phyloP scores from a whole-genome alignment of 2,329 filamentous ascomycete species.

The Rugonectria rugulosa region DNA sequence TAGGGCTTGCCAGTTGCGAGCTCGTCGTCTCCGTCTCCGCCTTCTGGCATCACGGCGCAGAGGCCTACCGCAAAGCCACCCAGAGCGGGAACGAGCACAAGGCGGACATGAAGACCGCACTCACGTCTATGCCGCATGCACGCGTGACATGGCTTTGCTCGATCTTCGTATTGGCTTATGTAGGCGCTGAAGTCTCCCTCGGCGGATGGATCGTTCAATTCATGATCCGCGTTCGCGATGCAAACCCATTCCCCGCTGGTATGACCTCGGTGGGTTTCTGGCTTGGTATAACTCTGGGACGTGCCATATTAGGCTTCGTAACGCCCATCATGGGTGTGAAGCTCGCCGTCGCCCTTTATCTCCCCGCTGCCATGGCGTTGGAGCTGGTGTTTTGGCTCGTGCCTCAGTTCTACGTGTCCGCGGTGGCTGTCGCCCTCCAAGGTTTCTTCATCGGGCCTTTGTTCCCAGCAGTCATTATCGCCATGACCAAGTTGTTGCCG shows the following conservation, averaged over 20 bases:
- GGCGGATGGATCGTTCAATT: slow-evolving; percentile 87
- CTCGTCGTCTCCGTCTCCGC: slow-evolving; percentile 52
- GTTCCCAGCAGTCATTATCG: slow-evolving; percentile 76
- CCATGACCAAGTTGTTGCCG: slow-evolving; percentile 73
- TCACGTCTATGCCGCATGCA: slow-evolving; percentile 52
- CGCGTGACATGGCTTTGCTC: slow-evolving; percentile 74
- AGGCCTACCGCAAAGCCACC: slow-evolving; percentile 55
- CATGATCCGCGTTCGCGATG: slow-evolving; percentile 79
- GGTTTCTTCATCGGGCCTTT: slow-evolving; percentile 84
- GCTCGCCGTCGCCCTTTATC: slow-evolving; percentile 65
- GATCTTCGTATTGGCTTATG: slow-evolving; percentile 77
- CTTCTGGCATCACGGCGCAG: slow-evolving; percentile 68
- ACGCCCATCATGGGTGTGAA: slow-evolving; percentile 77
- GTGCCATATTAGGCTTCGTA: slow-evolving; percentile 75
- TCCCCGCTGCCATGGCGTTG: slow-evolving; percentile 68
- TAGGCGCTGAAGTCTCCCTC: slow-evolving; percentile 77
- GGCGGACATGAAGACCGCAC: slow-evolving; percentile 34
- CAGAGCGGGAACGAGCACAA: slow-evolving; percentile 40
- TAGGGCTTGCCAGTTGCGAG: slow-evolving; percentile 23
- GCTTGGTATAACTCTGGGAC: slow-evolving; percentile 78
- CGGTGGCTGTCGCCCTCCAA: slow-evolving; percentile 73
- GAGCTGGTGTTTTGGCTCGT: slow-evolving; percentile 84
- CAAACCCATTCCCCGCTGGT: slow-evolving; percentile 71
- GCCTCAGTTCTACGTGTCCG: slow-evolving; percentile 77
- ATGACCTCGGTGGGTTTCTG: slow-evolving; percentile 83